Conservation (phyloP, 208 protist genomes). For the Wallacemonas sp. region DNA sequence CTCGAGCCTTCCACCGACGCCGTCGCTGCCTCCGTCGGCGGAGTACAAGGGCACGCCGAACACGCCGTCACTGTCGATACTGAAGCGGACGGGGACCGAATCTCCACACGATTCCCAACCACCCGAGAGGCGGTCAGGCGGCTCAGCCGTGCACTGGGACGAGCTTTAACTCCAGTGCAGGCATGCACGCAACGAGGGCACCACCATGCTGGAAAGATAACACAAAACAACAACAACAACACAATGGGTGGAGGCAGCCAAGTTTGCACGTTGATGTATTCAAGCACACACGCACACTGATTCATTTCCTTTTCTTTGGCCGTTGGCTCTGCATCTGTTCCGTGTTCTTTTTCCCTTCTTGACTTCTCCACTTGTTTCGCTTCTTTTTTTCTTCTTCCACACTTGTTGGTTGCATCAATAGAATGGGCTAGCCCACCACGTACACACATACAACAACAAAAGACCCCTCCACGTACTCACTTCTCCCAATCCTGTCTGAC, state of each 20-base stretch:
- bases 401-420: constrained; percentile 6
- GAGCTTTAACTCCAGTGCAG: no score
- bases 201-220: no score
- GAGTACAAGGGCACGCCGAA: neutral
- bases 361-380: constrained; percentile 13
- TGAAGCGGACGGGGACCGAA: neutral
- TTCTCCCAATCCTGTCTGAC: no score
- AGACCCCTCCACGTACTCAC: no score
- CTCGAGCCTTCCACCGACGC: neutral
- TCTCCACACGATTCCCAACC: neutral
- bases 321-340: no score
- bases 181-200: no score
- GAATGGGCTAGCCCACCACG: neutral
- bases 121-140: neutral
- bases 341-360: constrained; percentile 13
- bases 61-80: neutral
- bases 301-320: constrained; percentile 15
- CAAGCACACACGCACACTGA: constrained; percentile 1
- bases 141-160: constrained; percentile 4
- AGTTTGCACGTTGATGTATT: no score
- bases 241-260: no score
- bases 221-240: no score
- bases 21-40: neutral
- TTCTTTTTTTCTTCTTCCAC: constrained; percentile 17
- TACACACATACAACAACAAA: constrained; percentile 1